A percentile compares a stretch with the other conserved stretches of the same genome.
Evolutionary conservation across 805 yeast genomes (phyloP).

Genomic region (Saccharomyces kudriavzevii): DNA sequence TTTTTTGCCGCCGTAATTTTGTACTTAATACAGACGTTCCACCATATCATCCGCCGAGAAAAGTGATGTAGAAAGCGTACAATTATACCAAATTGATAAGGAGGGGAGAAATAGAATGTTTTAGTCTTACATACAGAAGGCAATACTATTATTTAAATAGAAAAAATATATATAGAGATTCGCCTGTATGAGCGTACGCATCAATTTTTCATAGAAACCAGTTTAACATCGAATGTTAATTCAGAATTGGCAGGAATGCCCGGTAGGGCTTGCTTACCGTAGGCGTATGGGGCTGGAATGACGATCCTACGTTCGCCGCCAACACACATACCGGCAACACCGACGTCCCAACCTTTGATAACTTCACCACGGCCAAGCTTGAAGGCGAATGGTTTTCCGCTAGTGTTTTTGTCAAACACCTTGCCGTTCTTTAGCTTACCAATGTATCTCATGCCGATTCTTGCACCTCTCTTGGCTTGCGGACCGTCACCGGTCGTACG

Average conservation of each 20-base stretch:
- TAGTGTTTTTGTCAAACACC: conserved; percentile 92
- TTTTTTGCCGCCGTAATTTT: not conserved
- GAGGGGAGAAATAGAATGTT: not conserved
- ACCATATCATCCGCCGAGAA: not conserved
- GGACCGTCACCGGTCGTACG: conserved; percentile 84
- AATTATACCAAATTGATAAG: not conserved
- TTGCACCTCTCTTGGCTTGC: conserved; percentile 78
- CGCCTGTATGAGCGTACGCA: not conserved
- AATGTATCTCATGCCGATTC: conserved; percentile 93
- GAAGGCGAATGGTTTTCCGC: conserved; percentile 92
- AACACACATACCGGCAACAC: conserved; percentile 96
- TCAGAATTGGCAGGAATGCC: conserved; percentile 98
- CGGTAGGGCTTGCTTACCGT: conserved; percentile 89
- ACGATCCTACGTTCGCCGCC: conserved; percentile 98
- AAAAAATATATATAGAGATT: not conserved
- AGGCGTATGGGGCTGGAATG: conserved; percentile 93
- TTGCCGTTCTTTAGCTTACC: conserved; percentile 96
- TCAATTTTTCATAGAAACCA: conserved; percentile 63
- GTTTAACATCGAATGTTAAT: conserved; percentile 91
- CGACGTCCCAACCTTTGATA: conserved; percentile 97
- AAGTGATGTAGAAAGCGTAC: not conserved
- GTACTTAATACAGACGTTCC: not conserved
- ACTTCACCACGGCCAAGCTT: conserved; percentile 95
- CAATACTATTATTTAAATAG: not conserved
- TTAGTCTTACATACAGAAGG: not conserved